Percentiles rank a stretch among this genome's conserved stretches.
Evolutionary conservation across 2,329 filamentous ascomycete genomes (phyloP).

Genomic region (Fonsecaea pedrosoi): DNA sequence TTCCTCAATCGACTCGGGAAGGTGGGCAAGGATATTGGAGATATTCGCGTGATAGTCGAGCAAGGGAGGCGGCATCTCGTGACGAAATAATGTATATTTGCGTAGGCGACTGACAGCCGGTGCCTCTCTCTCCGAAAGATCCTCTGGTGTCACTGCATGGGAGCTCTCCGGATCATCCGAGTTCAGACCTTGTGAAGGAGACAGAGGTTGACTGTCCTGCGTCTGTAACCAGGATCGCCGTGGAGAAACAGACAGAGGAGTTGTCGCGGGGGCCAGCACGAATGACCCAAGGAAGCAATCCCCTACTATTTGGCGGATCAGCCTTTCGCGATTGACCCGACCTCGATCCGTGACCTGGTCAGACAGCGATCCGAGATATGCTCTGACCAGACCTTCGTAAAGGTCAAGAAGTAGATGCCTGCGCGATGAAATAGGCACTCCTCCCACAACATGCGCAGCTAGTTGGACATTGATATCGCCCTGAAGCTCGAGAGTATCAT

Average conservation of each 20-base stretch:
- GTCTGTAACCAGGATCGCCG: neutral
- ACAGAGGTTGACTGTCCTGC: neutral
- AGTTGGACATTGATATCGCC: slow-evolving; percentile 6
- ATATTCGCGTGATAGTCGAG: slow-evolving; percentile 15
- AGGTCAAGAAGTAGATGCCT: slow-evolving; percentile 5
- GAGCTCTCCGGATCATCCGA: slow-evolving; percentile 14
- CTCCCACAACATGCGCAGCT: neutral
- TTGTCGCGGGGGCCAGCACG: slow-evolving; percentile 6
- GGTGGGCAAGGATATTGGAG: slow-evolving; percentile 26
- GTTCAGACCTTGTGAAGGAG: slow-evolving; percentile 11
- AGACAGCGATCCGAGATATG: slow-evolving; percentile 28
- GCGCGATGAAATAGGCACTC: neutral
- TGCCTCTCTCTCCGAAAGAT: slow-evolving; percentile 10
- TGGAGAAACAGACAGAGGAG: slow-evolving; percentile 1
- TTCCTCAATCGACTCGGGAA: slow-evolving; percentile 28
- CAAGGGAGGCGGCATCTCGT: slow-evolving; percentile 14
- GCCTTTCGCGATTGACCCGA: slow-evolving; percentile 35
- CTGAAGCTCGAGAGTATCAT: slow-evolving; percentile 8
- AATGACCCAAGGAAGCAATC: slow-evolving; percentile 26
- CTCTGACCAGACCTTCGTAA: slow-evolving; percentile 21
- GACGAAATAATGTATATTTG: slow-evolving; percentile 21
- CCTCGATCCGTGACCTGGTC: slow-evolving; percentile 28
- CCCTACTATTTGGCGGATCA: slow-evolving; percentile 29
- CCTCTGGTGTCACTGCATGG: slow-evolving; percentile 12
- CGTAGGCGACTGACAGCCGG: slow-evolving; percentile 25